Conservation (phyloP, 2,329 filamentous ascomycete genomes). For the Saccharata proteae region DNA sequence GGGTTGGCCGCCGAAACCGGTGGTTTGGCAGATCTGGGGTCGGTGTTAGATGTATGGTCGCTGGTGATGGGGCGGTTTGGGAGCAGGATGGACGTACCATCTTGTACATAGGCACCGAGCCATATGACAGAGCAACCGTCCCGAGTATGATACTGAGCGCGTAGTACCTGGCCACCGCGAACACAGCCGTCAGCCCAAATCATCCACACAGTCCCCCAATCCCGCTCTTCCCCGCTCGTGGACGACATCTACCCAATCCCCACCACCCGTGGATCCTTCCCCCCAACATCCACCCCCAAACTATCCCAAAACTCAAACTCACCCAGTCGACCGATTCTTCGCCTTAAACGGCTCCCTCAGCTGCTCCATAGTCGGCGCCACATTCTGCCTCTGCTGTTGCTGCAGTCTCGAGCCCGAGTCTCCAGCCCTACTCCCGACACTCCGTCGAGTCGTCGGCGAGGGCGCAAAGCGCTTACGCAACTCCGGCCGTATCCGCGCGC, state of each 20-base stretch:
- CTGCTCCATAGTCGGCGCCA: slow-evolving; percentile 48
- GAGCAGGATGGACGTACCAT: slow-evolving; percentile 44
- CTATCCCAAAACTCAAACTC: slow-evolving; percentile 22
- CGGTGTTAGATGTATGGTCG: not conserved
- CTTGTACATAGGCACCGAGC: slow-evolving; percentile 77
- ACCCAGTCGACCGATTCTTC: slow-evolving; percentile 58
- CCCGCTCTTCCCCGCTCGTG: too few species aligned
- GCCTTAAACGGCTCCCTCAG: slow-evolving; percentile 51
- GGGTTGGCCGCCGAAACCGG: slow-evolving; percentile 86
- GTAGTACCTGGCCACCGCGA: slow-evolving; percentile 60
- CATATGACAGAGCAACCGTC: slow-evolving; percentile 69
- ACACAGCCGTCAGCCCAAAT: slow-evolving; percentile 12
- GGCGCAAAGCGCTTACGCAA: too few species aligned
- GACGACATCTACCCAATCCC: slow-evolving; percentile 5
- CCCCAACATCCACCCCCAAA: not conserved
- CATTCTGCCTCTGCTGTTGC: too few species aligned
- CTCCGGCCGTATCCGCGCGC: too few species aligned
- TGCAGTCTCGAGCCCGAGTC: too few species aligned
- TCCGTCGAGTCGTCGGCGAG: too few species aligned
- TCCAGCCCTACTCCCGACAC: too few species aligned
- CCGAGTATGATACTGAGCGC: slow-evolving; percentile 65
- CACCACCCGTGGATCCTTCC: not conserved
- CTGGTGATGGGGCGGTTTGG: not conserved
- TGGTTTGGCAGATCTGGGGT: slow-evolving; percentile 64
- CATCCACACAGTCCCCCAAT: too few species aligned